Evolutionary conservation across 108 stramenopile species (phyloP).

Genomic region (Cyclostephanos tholiformis): DNA sequence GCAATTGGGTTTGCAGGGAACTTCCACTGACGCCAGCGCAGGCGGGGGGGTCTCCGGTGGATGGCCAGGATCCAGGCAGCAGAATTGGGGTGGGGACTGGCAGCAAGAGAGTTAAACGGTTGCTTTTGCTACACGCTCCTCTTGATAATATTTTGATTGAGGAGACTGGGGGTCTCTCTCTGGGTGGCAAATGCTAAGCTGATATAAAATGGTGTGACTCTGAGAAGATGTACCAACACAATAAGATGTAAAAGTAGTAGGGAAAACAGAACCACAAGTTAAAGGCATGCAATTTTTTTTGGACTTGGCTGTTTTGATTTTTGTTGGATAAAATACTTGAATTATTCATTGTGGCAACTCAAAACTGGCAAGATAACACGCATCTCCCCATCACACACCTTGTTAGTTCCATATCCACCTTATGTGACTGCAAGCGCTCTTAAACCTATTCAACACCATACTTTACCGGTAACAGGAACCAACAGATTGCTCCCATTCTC

Average conservation of each 20-base stretch:
- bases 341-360: too few species aligned
- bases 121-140: not conserved
- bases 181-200: constrained; percentile 9
- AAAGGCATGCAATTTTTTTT: too few species aligned
- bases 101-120: constrained; percentile 43
- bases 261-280: not conserved
- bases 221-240: constrained; percentile 4
- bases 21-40: constrained; percentile 44
- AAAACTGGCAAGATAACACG: too few species aligned
- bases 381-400: too few species aligned
- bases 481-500: too few species aligned
- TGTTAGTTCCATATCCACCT: too few species aligned
- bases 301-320: not conserved
- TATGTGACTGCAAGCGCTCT: too few species aligned
- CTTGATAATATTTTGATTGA: not conserved
- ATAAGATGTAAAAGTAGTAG: constrained; percentile 4
- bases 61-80: constrained; percentile 44
- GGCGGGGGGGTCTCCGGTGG: constrained; percentile 54
- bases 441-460: too few species aligned
- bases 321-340: too few species aligned
- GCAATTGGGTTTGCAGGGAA: constrained; percentile 66
- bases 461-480: too few species aligned
- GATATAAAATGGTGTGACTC: constrained; percentile 1
- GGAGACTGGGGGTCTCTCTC: not conserved
- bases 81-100: constrained; percentile 55